A percentile compares a stretch with the other conserved stretches of the same genome.
Conservation (phyloP, 139 green algal species). For the Edaphochlamys debaryana region DNA sequence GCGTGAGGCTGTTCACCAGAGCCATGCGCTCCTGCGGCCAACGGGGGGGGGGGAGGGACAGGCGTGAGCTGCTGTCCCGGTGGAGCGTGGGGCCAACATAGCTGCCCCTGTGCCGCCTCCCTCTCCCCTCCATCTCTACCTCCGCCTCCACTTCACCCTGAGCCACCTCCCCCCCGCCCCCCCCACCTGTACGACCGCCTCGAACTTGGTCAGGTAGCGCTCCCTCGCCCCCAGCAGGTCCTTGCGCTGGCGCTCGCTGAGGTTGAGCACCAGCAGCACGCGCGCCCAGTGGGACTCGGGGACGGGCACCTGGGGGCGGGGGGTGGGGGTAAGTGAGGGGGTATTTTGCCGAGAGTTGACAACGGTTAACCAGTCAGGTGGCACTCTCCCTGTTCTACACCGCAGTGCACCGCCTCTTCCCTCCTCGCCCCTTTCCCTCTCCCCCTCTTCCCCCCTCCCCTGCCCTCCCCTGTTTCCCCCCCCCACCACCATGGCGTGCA, state of each 20-base stretch:
- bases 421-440: neutral
- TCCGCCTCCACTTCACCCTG: too few relatives aligned
- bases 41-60: too few relatives aligned
- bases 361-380: too few relatives aligned
- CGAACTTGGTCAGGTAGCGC: constrained; percentile 36
- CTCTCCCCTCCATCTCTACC: too few relatives aligned
- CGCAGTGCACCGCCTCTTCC: neutral
- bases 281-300: constrained; percentile 25
- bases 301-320: neutral
- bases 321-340: too few relatives aligned
- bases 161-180: too few relatives aligned
- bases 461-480: too few relatives aligned
- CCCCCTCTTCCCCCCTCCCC: too few relatives aligned
- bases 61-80: too few relatives aligned
- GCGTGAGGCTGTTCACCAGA: neutral
- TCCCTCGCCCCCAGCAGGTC: constrained; percentile 42
- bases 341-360: too few relatives aligned
- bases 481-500: constrained; percentile 28
- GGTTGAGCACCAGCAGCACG: constrained; percentile 28
- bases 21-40: neutral
- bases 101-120: too few relatives aligned
- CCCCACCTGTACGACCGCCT: constrained; percentile 29
- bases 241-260: constrained; percentile 22
- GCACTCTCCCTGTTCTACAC: neutral
- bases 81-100: too few relatives aligned